These are phyloP conservation scores for Globisporangium polare DNA, from an alignment of 352 stramenopile genomes.

Conservation along the genomic window DNA sequence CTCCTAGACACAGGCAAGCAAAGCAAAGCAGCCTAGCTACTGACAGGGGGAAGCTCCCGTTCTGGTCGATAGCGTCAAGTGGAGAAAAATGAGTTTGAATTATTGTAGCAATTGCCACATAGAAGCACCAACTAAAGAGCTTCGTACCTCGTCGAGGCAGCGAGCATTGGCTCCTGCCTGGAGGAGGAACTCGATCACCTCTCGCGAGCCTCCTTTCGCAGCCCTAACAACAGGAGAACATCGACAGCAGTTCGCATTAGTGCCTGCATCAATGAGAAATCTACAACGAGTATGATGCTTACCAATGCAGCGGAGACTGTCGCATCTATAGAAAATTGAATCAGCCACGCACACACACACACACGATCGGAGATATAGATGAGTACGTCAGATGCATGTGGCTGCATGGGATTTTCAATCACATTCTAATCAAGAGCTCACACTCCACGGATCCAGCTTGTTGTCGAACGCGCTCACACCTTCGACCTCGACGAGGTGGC, in stretches of 20 bases:
- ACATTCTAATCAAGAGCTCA: slow-evolving; percentile 6
- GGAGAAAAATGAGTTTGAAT: background rate
- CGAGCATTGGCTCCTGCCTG: slow-evolving; percentile 40
- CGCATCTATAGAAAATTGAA: slow-evolving; percentile 35
- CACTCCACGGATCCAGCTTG: slow-evolving; percentile 64
- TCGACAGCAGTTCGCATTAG: too few relatives aligned
- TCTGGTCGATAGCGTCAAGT: slow-evolving; percentile 20
- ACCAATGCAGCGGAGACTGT: slow-evolving; percentile 73
- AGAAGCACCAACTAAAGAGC: background rate
- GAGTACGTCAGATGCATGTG: background rate
- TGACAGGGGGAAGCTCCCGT: slow-evolving; percentile 66
- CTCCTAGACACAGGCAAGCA: background rate
- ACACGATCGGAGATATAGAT: background rate
- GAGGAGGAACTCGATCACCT: slow-evolving; percentile 57
- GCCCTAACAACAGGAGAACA: slow-evolving; percentile 28
- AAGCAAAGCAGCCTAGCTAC: background rate
- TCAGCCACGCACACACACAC: background rate
- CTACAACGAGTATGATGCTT: background rate
- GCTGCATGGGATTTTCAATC: background rate
- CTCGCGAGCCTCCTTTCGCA: slow-evolving; percentile 48
- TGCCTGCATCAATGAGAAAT: background rate
- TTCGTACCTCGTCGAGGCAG: slow-evolving; percentile 43
- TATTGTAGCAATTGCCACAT: background rate
- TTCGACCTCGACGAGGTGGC: slow-evolving; percentile 60
- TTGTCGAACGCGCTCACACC: slow-evolving; percentile 35